Percentiles rank a stretch among this genome's conserved stretches.
These are phyloP conservation scores for Dalbergia oliveri DNA, from an alignment of 306 rosid genomes.

Conservation along the genomic window DNA sequence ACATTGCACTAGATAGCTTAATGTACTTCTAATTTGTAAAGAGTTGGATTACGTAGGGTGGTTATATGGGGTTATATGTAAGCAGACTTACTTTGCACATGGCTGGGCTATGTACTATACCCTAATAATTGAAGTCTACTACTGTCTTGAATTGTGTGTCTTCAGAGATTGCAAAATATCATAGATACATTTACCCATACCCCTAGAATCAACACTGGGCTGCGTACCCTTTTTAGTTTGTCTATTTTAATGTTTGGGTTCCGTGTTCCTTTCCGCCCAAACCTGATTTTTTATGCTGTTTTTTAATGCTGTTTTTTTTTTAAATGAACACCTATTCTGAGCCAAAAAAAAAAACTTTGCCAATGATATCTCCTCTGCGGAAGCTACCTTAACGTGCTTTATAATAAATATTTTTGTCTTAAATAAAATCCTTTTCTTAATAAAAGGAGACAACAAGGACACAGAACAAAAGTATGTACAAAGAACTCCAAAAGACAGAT, in stretches of 20 bases:
- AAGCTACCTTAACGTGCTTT: slow-evolving; percentile 19
- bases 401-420: not conserved
- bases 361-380: not conserved
- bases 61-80: not conserved
- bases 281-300: not conserved
- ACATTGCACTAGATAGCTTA: slow-evolving; percentile 12
- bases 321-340: too few species aligned
- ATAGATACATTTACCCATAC: not conserved
- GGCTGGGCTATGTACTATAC: not conserved
- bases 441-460: slow-evolving; percentile 17
- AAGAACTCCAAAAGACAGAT: slow-evolving; percentile 28
- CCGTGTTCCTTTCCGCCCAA: not conserved
- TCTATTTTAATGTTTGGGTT: not conserved
- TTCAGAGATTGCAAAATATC: slow-evolving; percentile 4
- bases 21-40: slow-evolving; percentile 1
- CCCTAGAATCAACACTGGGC: not conserved
- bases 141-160: not conserved
- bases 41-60: not conserved
- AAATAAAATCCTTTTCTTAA: not conserved
- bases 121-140: not conserved
- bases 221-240: not conserved
- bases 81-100: not conserved
- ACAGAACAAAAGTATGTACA: not conserved
- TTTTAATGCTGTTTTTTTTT: too few species aligned
- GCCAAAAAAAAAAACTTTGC: not conserved